Conservation (phyloP, 805 yeast species). For the Metschnikowia baotianmanensis region DNA sequence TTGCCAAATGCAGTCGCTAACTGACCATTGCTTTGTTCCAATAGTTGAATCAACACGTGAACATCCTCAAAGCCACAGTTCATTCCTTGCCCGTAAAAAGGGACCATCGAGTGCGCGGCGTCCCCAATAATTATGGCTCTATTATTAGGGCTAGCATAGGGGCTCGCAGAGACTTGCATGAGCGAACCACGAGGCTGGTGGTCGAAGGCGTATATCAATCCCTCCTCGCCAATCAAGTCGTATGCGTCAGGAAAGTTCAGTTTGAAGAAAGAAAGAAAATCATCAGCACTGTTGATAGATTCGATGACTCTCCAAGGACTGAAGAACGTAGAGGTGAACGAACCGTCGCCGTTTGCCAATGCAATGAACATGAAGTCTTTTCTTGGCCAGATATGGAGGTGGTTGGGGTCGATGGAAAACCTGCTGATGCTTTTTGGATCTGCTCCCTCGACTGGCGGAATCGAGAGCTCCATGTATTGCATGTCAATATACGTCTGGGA, state of each 20-base stretch:
- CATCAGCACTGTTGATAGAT: constrained; percentile 42
- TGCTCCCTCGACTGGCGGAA: constrained; percentile 48
- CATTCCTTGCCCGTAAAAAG: constrained; percentile 98
- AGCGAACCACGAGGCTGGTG: constrained; percentile 75
- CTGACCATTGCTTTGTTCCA: constrained; percentile 38
- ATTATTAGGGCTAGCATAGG: constrained; percentile 62
- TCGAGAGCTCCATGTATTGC: constrained; percentile 76
- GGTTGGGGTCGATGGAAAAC: constrained; percentile 64
- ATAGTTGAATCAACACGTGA: constrained; percentile 54
- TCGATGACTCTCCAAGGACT: constrained; percentile 74
- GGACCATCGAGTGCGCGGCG: constrained; percentile 96
- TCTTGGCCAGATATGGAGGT: constrained; percentile 92
- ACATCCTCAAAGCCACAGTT: constrained; percentile 96
- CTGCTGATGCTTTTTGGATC: constrained; percentile 29
- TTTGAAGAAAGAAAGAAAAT: constrained; percentile 53
- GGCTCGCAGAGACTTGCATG: constrained; percentile 65
- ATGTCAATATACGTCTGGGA: constrained; percentile 78
- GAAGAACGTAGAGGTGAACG: constrained; percentile 87
- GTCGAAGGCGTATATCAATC: constrained; percentile 48
- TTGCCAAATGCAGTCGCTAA: constrained; percentile 49
- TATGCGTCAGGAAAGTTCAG: constrained; percentile 73
- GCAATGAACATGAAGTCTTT: constrained; percentile 86
- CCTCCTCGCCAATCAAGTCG: constrained; percentile 59
- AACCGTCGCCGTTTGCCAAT: constrained; percentile 77
- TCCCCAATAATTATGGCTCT: constrained; percentile 77